phyloP scores from a whole-genome alignment of 2,329 filamentous ascomycete species.

The Hirsutella thompsonii region DNA sequence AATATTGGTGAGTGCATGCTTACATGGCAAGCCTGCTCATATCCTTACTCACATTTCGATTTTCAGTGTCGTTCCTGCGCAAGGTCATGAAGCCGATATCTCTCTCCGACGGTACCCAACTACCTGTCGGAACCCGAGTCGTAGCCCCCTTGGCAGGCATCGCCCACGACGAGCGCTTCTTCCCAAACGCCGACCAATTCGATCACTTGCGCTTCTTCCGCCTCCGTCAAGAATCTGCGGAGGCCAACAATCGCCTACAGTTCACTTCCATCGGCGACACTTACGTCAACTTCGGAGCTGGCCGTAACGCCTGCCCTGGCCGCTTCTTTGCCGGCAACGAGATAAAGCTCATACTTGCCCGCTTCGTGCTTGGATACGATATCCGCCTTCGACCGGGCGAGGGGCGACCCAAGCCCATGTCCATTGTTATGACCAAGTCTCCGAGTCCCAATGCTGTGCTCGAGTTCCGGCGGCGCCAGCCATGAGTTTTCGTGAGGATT shows the following conservation, averaged over 20 bases:
- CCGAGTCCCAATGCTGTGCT: conserved; percentile 26
- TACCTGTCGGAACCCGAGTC: conserved; percentile 29
- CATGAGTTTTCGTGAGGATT: too few species aligned
- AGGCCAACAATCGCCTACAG: conserved; percentile 26
- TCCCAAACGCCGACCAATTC: conserved; percentile 27
- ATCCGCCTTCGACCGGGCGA: conserved; percentile 24
- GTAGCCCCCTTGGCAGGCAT: conserved; percentile 27
- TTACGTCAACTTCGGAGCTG: conserved; percentile 33
- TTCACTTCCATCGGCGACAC: conserved; percentile 28
- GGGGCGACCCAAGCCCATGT: conserved; percentile 23
- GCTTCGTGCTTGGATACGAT: conserved; percentile 29
- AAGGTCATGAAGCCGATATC: conserved; percentile 31
- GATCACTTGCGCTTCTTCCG: conserved; percentile 37
- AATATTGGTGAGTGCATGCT: conserved; percentile 24
- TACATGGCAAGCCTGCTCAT: neutral
- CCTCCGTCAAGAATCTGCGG: conserved; percentile 22
- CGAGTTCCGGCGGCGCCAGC: conserved; percentile 20
- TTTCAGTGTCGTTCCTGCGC: conserved; percentile 28
- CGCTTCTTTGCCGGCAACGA: conserved; percentile 33
- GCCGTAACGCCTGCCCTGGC: conserved; percentile 34
- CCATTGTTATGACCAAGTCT: conserved; percentile 26
- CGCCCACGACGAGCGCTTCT: conserved; percentile 26
- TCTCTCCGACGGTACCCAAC: conserved; percentile 29
- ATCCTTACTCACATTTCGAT: conserved; percentile 6
- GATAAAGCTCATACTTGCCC: conserved; percentile 30